A percentile compares a stretch with the other conserved stretches of the same genome.
These are phyloP conservation scores for Athelia sp. DNA, from an alignment of 1,284 basidiomycete species.

Conservation along the genomic window DNA sequence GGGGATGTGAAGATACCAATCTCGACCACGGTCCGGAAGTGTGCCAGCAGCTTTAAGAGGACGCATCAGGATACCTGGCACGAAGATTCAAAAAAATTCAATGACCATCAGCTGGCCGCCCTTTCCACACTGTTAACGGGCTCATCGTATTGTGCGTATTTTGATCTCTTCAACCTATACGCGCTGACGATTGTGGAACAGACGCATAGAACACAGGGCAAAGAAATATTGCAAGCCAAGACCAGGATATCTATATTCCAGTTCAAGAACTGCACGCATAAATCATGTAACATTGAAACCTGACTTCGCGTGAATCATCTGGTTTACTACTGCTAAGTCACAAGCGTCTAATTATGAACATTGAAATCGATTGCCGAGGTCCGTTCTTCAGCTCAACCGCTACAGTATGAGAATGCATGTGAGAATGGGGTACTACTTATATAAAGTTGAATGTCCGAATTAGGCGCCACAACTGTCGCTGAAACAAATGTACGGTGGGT, in stretches of 20 bases:
- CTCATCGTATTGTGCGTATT: constrained; percentile 63
- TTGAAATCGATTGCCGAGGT: background rate
- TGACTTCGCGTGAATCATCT: background rate
- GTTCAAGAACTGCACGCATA: no score
- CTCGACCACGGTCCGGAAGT: constrained; percentile 67
- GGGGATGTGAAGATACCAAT: constrained; percentile 52
- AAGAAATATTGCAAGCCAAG: no score
- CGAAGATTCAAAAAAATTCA: constrained; percentile 73
- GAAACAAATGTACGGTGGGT: background rate
- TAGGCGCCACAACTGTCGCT: no score
- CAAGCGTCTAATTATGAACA: background rate
- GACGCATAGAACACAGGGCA: constrained; percentile 22
- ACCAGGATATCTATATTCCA: no score
- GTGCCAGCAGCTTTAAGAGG: constrained; percentile 71
- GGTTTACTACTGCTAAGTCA: background rate
- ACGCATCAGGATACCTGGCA: constrained; percentile 84
- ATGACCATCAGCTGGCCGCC: constrained; percentile 66
- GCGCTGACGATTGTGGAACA: constrained; percentile 9
- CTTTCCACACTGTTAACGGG: constrained; percentile 70
- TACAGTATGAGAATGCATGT: no score
- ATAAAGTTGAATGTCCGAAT: no score
- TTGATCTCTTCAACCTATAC: background rate
- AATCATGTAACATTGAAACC: background rate
- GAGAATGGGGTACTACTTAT: no score
- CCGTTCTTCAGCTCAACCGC: background rate